Evolutionary conservation across 1,284 basidiomycete species (phyloP).

Genomic region (Austroboletus niveus): DNA sequence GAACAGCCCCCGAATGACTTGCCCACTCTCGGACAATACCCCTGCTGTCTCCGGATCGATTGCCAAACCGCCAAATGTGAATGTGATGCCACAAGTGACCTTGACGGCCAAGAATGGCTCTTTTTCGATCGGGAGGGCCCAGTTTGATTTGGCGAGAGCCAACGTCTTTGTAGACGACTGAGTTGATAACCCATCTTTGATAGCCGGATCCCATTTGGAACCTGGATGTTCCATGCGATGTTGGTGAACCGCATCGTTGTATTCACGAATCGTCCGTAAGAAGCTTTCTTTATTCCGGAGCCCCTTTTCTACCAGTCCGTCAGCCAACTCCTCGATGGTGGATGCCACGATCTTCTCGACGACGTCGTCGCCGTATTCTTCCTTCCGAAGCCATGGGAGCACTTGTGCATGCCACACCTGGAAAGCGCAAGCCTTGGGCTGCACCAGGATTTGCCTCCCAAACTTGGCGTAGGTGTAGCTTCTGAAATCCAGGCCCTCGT

Average conservation of each 20-base stretch:
- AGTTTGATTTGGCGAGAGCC: constrained; percentile 50
- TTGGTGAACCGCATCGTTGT: constrained; percentile 48
- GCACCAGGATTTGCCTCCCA: constrained; percentile 54
- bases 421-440: constrained; percentile 58
- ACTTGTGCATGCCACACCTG: constrained; percentile 59
- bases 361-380: constrained; percentile 63
- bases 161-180: constrained; percentile 36
- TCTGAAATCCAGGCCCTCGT: constrained; percentile 68
- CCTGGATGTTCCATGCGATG: constrained; percentile 37
- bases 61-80: constrained; percentile 66
- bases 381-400: constrained; percentile 45
- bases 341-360: constrained; percentile 52
- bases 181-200: constrained; percentile 61
- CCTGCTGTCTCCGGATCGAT: constrained; percentile 53
- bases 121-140: constrained; percentile 54
- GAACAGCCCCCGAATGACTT: constrained; percentile 52
- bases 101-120: constrained; percentile 63
- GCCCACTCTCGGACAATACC: constrained; percentile 44
- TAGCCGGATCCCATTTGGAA: constrained; percentile 53
- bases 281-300: constrained; percentile 43
- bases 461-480: constrained; percentile 73
- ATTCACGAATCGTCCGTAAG: constrained; percentile 45
- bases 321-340: constrained; percentile 50
- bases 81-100: constrained; percentile 66
- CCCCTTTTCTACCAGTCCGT: constrained; percentile 45